Base-by-base conservation (phyloP, 225 moss, liverwort and hornwort genomes). In the Thuidium tamariscinum region DNA sequence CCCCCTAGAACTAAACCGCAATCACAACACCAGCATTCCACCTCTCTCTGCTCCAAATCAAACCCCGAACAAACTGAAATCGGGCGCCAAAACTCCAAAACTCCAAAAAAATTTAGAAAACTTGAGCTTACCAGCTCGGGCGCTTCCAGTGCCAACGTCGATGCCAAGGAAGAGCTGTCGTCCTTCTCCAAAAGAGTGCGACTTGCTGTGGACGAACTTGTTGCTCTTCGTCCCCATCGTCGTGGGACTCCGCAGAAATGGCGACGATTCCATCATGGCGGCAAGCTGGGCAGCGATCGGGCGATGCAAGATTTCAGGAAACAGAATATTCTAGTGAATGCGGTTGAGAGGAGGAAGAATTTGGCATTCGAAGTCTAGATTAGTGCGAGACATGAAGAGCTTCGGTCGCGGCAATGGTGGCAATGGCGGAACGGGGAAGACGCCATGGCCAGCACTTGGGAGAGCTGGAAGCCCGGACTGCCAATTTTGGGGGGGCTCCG, bases 81-180 rank as follows among this genome's bases (percentile, higher is more conserved):
- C 69, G 27, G 69, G 69, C 69, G 48, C 69, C 69, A 69, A 66
- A 85, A 79, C 27, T 80, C 9, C 1, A 30, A 51, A 79, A 79
- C 22, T 34, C 66, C 15, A 9, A 30, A 22, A 73, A 49, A n/a
- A 10, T 4, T 30, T 12, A 15, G 46, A 70, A 55, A 66, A 60
- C 2, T 18, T 23, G 75, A 13, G 49, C 34, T 49, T 48, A 98
- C 99, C 99, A 87, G 99, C 99, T 73, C 99, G 92, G 61, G 99
- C 99, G 87, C 99, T 97, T 39, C 99, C 93, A 17, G 99, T 97
- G 66, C 99, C 99, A 27, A 99, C 99, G 60, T 99, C 99, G 76
- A 99, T 91, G 66, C 97, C 99, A 65, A 99, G 90, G 64, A 92
- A 94, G 54, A 94, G 91, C 83, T 90, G 91, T 5, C 94, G 90